Evolutionary conservation across 257 asterid species (phyloP).

Genomic region (Nicotiana sylvestris): DNA sequence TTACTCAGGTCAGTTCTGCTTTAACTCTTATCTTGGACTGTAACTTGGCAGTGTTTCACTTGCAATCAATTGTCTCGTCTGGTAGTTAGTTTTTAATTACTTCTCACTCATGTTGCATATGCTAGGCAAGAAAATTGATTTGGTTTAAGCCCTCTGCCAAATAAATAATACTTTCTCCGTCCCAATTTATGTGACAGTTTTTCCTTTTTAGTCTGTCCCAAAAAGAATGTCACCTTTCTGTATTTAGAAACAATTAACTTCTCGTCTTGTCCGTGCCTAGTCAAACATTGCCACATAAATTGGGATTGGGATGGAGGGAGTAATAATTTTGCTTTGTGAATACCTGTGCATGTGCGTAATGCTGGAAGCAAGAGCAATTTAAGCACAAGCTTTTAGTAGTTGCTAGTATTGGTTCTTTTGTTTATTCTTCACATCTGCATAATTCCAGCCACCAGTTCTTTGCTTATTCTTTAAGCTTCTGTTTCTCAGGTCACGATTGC

Average conservation of each 20-base stretch:
- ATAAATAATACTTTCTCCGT: too few relatives aligned
- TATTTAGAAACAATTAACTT: too few relatives aligned
- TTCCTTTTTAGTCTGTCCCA: too few relatives aligned
- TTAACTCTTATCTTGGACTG: not conserved
- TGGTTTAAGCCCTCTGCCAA: not conserved
- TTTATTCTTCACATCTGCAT: not conserved
- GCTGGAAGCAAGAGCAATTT: not conserved
- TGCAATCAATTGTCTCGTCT: not conserved
- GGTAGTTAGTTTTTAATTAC: not conserved
- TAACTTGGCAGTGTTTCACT: not conserved
- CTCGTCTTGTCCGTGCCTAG: too few relatives aligned
- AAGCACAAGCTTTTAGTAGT: not conserved
- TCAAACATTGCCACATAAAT: too few relatives aligned
- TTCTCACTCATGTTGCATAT: not conserved
- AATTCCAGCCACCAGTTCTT: not conserved
- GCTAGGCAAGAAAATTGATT: not conserved
- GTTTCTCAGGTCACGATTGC: slow-evolving; percentile 76
- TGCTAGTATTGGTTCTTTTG: not conserved
- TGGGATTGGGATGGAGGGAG: too few relatives aligned
- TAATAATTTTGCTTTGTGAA: not conserved
- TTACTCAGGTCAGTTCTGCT: slow-evolving; percentile 60
- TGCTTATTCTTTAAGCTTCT: not conserved
- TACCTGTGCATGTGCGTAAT: not conserved
- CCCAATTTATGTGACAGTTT: too few relatives aligned
- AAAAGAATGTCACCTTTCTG: too few relatives aligned